Conservation (phyloP, 164 flowering plant genomes). For the Dillenia turbinata region DNA sequence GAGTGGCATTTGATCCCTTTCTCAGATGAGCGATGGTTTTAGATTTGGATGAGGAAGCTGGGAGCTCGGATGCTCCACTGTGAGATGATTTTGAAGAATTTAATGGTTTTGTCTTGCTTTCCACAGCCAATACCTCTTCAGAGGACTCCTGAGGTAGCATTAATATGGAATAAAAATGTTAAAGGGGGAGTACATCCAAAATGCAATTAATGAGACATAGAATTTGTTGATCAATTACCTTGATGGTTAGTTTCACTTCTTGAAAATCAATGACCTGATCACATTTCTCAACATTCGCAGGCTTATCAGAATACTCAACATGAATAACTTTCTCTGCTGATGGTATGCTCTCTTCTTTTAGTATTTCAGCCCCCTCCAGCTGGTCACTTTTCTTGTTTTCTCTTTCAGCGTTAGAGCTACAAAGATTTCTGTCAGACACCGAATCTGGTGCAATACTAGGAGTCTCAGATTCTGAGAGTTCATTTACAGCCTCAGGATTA, state of each 20-base stretch:
- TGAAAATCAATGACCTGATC: conserved; percentile 6
- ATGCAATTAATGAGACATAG: too few relatives aligned
- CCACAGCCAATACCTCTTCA: conserved; percentile 16
- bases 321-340: conserved; percentile 12
- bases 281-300: conserved; percentile 16
- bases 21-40: conserved; percentile 17
- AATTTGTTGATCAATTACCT: conserved; percentile 16
- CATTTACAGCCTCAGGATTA: conserved; percentile 7
- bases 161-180: not conserved
- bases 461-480: conserved; percentile 6
- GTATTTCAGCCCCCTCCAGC: conserved; percentile 17
- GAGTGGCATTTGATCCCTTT: conserved; percentile 24
- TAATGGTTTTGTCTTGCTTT: conserved; percentile 21
- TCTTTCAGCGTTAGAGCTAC: conserved; percentile 2
- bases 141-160: conserved; percentile 28
- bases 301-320: conserved; percentile 13
- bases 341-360: conserved; percentile 9
- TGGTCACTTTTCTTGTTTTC: conserved; percentile 5
- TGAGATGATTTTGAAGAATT: conserved; percentile 21
- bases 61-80: conserved; percentile 26
- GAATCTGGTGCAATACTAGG: conserved; percentile 3
- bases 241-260: conserved; percentile 5
- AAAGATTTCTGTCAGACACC: conserved; percentile 9
- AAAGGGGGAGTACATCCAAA: not conserved
- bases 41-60: conserved; percentile 24